Evolutionary conservation across 148 eudicot species (phyloP).

Genomic region (Beta vulgaris): DNA sequence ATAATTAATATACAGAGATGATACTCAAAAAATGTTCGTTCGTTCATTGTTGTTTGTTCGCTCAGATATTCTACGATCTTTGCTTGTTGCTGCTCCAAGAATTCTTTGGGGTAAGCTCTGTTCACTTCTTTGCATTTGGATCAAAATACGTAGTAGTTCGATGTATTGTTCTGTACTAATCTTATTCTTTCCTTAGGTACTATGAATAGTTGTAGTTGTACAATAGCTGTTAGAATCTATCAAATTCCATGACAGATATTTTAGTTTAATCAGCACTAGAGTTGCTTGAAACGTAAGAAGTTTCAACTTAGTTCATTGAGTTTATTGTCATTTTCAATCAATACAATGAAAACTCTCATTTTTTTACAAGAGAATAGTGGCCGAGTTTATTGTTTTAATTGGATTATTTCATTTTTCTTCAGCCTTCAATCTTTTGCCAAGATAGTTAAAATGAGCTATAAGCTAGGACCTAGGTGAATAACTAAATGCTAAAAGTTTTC

Average conservation of each 20-base stretch:
- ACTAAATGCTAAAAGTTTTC: not conserved
- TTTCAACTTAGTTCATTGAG: too few relatives aligned
- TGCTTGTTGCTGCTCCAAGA: conserved; percentile 21
- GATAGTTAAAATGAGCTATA: not conserved
- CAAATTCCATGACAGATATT: conserved; percentile 16
- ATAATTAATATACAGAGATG: conserved; percentile 14
- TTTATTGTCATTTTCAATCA: too few relatives aligned
- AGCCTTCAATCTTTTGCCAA: not conserved
- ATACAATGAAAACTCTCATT: too few relatives aligned
- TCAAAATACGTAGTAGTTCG: conserved; percentile 16
- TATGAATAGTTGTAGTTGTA: conserved; percentile 23
- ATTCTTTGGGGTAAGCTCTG: conserved; percentile 35
- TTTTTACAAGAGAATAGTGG: not conserved
- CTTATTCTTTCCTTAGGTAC: conserved; percentile 24
- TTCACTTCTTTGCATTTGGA: conserved; percentile 7
- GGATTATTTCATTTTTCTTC: not conserved
- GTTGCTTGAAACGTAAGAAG: too few relatives aligned
- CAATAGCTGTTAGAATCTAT: conserved; percentile 29
- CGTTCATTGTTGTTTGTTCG: conserved; percentile 5
- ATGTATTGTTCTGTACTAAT: conserved; percentile 31
- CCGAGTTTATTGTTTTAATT: not conserved
- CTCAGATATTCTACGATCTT: conserved; percentile 9
- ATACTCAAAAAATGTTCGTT: conserved; percentile 9
- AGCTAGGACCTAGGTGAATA: not conserved
- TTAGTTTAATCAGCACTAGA: too few relatives aligned